Percentiles rank a stretch among this genome's conserved stretches.
phyloP scores from a whole-genome alignment of 2,329 filamentous ascomycete species.

The Trichophyton simii region DNA sequence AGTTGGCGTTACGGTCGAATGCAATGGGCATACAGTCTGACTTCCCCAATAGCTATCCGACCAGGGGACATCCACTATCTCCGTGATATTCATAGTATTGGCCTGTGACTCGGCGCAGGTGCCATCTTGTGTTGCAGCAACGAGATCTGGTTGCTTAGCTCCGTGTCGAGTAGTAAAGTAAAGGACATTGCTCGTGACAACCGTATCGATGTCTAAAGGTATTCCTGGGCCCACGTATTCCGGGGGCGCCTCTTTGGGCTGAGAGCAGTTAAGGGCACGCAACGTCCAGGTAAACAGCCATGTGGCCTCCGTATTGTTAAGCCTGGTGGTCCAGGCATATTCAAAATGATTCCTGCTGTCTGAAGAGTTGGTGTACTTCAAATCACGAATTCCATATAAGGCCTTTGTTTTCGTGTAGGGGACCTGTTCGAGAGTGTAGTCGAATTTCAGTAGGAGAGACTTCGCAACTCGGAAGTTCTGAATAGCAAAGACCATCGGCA shows the following conservation, averaged over 20 bases:
- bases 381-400: background rate
- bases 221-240: background rate
- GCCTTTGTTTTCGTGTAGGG: background rate
- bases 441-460: background rate
- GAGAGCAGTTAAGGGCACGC: background rate
- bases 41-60: background rate
- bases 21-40: background rate
- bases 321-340: background rate
- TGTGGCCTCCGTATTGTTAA: background rate
- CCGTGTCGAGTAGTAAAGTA: background rate
- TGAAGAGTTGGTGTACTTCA: background rate
- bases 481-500: conserved; percentile 8
- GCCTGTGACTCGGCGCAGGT: background rate
- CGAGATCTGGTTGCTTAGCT: background rate
- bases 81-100: background rate
- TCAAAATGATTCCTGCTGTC: background rate
- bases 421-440: background rate
- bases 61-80: background rate
- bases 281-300: background rate
- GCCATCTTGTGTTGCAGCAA: background rate
- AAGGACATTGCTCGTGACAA: background rate
- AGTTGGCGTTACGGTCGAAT: background rate
- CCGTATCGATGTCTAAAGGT: background rate
- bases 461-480: conserved; percentile 1
- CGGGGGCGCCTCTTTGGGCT: background rate